Evolutionary conservation across 768 basidiomycete genomes (phyloP).

Genomic region (Hygrophorus russula): DNA sequence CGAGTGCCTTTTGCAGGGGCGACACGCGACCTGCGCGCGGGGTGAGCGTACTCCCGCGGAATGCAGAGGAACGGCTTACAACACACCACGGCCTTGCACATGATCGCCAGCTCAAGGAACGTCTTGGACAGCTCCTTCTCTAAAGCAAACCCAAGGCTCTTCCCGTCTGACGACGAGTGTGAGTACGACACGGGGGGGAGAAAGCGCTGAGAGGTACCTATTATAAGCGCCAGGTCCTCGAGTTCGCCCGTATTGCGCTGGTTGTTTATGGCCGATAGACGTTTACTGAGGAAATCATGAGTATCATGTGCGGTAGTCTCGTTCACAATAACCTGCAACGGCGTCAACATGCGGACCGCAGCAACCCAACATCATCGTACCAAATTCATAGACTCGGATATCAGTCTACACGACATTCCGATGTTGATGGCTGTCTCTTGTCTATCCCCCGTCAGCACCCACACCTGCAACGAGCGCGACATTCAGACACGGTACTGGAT

Average conservation of each 20-base stretch:
- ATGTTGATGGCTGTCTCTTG: conserved; percentile 99
- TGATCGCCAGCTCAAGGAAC: conserved; percentile 90
- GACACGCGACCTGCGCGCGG: conserved; percentile 75
- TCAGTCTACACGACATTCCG: conserved; percentile 92
- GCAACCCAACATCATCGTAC: conserved; percentile 30
- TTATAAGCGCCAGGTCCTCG: conserved; percentile 91
- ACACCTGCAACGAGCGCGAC: conserved; percentile 44
- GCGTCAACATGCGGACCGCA: background rate
- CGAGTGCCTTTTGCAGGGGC: conserved; percentile 92
- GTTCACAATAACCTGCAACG: conserved; percentile 79
- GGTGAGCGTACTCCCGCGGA: conserved; percentile 3
- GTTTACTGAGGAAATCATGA: conserved; percentile 76
- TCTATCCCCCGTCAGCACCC: conserved; percentile 96
- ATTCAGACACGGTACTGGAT: background rate
- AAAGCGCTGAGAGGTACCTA: conserved; percentile 43
- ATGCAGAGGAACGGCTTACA: conserved; percentile 40
- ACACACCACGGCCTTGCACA: conserved; percentile 98
- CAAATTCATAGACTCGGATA: conserved; percentile 97
- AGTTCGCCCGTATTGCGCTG: conserved; percentile 85
- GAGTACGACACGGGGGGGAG: background rate
- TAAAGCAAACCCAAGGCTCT: conserved; percentile 84
- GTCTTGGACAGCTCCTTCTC: conserved; percentile 85
- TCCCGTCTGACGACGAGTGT: conserved; percentile 57
- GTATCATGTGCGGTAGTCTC: conserved; percentile 78
- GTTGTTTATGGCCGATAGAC: conserved; percentile 86